phyloP scores from a whole-genome alignment of 75 land plant genomes.

The Ceratopteris richardii region DNA sequence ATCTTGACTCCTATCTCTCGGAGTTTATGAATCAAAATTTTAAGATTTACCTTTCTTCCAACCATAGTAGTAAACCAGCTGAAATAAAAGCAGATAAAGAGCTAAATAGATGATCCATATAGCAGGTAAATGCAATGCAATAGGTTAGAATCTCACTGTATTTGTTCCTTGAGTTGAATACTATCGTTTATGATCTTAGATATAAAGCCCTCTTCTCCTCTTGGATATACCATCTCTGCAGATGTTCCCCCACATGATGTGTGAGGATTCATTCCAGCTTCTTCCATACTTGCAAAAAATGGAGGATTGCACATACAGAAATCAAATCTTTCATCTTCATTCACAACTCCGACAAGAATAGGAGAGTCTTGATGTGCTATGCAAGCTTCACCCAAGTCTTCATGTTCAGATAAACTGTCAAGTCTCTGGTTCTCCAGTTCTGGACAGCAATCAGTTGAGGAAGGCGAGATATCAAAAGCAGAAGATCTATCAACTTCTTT shows the following conservation, averaged over 20 bases:
- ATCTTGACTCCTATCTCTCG: constrained; percentile 55
- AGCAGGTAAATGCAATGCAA: background rate
- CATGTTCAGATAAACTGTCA: background rate
- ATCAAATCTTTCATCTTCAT: constrained; percentile 67
- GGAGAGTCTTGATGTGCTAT: constrained; percentile 23
- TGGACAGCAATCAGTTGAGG: background rate
- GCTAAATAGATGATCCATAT: background rate
- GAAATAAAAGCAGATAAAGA: background rate
- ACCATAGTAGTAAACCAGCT: constrained; percentile 98
- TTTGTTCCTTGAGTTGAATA: constrained; percentile 38
- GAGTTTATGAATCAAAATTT: constrained; percentile 48
- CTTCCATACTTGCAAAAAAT: constrained; percentile 79
- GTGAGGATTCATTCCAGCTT: constrained; percentile 75
- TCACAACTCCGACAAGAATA: constrained; percentile 63
- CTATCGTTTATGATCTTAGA: constrained; percentile 64
- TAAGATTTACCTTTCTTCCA: constrained; percentile 71
- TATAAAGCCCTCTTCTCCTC: constrained; percentile 87
- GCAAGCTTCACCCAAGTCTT: constrained; percentile 1
- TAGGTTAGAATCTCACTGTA: constrained; percentile 24
- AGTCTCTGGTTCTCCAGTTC: background rate
- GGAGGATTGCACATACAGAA: constrained; percentile 98
- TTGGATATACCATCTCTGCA: constrained; percentile 78
- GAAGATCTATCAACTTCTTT: no score
- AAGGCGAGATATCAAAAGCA: no score
- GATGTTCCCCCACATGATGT: constrained; percentile 85